These are phyloP conservation scores for Mucor indicus DNA, from an alignment of 371 early-diverging fungal species.

Conservation along the genomic window DNA sequence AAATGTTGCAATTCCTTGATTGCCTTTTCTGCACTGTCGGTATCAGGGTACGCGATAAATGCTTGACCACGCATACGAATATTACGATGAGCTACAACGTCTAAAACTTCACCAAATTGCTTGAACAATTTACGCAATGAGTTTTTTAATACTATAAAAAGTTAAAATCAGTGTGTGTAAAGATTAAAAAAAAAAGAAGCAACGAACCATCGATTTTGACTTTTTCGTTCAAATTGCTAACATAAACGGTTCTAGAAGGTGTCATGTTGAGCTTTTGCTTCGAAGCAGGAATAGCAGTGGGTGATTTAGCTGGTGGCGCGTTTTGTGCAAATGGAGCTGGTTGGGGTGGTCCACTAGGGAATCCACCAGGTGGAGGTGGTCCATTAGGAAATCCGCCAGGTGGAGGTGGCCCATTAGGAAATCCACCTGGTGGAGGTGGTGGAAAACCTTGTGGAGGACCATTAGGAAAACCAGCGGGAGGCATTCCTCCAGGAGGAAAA, in stretches of 20 bases:
- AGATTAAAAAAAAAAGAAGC: constrained; percentile 40
- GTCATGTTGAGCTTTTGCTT: constrained; percentile 60
- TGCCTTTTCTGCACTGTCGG: constrained; percentile 76
- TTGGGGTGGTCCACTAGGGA: not conserved
- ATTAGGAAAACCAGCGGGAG: constrained; percentile 4
- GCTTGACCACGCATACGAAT: constrained; percentile 82
- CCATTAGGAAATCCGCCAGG: constrained; percentile 3
- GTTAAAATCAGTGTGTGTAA: not conserved
- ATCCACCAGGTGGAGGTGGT: constrained; percentile 6
- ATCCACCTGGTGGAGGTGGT: constrained; percentile 6
- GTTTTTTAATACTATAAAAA: constrained; percentile 64
- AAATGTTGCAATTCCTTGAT: constrained; percentile 83
- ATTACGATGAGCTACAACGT: constrained; percentile 67
- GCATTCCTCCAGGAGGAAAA: constrained; percentile 11
- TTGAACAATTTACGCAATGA: constrained; percentile 81
- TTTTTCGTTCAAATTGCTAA: constrained; percentile 85
- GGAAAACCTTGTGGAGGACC: constrained; percentile 3
- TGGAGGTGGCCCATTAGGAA: constrained; percentile 12
- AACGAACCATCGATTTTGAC: constrained; percentile 77
- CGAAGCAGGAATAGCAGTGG: constrained; percentile 44
- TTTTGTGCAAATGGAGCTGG: constrained; percentile 9
- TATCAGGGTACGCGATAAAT: constrained; percentile 65
- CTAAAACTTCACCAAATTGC: constrained; percentile 67
- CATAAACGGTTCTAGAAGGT: constrained; percentile 83
- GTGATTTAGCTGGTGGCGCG: constrained; percentile 12